A percentile compares a stretch with the other conserved stretches of the same genome.
phyloP scores from a whole-genome alignment of 2,329 filamentous ascomycete species.

The Trichoderma atrobrunneum region DNA sequence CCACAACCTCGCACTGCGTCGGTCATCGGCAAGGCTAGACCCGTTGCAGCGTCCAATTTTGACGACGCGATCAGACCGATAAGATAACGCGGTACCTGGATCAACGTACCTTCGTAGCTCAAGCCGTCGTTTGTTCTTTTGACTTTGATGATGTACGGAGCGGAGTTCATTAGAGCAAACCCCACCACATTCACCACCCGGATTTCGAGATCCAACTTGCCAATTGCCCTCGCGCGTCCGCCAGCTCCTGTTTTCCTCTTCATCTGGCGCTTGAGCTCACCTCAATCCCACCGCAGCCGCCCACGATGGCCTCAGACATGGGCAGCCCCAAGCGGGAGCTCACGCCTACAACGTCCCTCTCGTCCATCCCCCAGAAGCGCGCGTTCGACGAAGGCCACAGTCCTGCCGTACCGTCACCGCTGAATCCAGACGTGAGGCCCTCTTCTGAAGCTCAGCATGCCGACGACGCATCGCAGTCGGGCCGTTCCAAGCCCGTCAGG shows the following conservation, averaged over 20 bases:
- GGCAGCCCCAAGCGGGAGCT: conserved; percentile 42
- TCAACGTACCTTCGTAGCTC: neutral
- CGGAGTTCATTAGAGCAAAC: neutral
- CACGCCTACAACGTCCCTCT: conserved; percentile 39
- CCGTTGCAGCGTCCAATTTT: conserved; percentile 12
- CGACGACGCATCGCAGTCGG: conserved; percentile 45
- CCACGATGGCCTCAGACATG: conserved; percentile 37
- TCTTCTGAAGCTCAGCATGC: conserved; percentile 37
- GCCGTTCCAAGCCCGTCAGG: conserved; percentile 41
- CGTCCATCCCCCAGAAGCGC: conserved; percentile 62
- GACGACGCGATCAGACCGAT: conserved; percentile 10
- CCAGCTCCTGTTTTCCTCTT: neutral
- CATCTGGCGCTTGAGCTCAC: neutral
- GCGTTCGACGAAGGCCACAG: conserved; percentile 66
- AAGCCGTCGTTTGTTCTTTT: neutral
- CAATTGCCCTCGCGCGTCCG: neutral
- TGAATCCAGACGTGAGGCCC: conserved; percentile 62
- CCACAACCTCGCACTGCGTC: conserved; percentile 18
- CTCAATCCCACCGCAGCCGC: neutral
- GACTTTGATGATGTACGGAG: neutral
- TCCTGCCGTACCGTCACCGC: conserved; percentile 68
- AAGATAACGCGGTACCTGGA: conserved; percentile 12
- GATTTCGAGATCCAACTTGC: neutral
- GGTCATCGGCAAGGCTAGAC: conserved; percentile 25
- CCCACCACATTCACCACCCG: neutral